Evolutionary conservation across 306 rosid genomes (phyloP), one percentile per base, ranked within the genome.

Genomic region (Lathyrus aphaca): DNA sequence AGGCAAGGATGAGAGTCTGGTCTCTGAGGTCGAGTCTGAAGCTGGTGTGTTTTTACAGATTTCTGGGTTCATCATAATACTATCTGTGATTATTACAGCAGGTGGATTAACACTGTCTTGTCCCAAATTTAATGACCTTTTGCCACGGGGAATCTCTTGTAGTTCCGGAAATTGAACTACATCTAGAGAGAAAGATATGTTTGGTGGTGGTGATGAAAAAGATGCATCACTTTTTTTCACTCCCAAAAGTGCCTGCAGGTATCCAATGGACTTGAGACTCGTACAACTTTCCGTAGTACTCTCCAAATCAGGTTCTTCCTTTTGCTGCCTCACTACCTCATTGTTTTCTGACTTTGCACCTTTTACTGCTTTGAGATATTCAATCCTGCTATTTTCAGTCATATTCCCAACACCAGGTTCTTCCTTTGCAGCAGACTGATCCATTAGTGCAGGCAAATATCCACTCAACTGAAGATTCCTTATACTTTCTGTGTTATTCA

Each of bases 231-330:
- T 49, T 1, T 90, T 43, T 64, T 79, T 64, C 79, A 86, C 49
- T 69, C 69, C 71, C 74, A 89, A 10, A 7, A 88, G 86, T 71
- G 77, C 73, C 69, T 77, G 82, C 75, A 79, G 71, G 32, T 74
- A 83, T 64, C 88, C 92, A 78, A 74, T 78, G 39, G 83, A 84
- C 27, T 68, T 70, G 46, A 76, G 83, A 27, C 67, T 48, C 29
- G 50, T 50, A 25, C 12, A 10, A n/a, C 63, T 48, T 39, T 48
- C 29, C 2, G 13, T 73, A 11, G 58, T 37, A 62, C 82, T 82
- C 55, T 82, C 73, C 57, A 79, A 64, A 78, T 79, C 82, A 74
- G 74, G 87, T 72, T 88, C 87, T 66, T 86, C 87, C 50, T 82
- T 84, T 76, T 66, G 72, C 83, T 45, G 81, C 44, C 21, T 9